Conservation (phyloP, 2,329 filamentous ascomycete genomes). For the Sordariomycetes sp. region DNA sequence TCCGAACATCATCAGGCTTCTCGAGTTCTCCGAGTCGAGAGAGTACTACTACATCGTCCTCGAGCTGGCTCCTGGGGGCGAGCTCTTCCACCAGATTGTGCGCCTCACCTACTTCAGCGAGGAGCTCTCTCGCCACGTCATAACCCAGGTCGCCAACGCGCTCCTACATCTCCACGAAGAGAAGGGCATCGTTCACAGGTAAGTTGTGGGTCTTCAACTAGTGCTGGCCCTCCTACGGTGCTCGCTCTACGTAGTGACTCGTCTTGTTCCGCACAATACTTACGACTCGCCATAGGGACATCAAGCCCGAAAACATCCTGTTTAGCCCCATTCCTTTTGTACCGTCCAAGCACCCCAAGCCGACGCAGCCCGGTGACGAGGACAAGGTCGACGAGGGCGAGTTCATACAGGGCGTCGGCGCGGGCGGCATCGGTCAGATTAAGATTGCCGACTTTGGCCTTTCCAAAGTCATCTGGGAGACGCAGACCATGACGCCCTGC, state of each 20-base stretch:
- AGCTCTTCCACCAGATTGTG: conserved; percentile 97
- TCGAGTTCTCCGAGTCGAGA: conserved; percentile 84
- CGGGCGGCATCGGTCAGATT: conserved; percentile 85
- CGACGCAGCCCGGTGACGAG: conserved; percentile 77
- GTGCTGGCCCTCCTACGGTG: too few species aligned
- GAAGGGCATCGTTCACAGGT: conserved; percentile 94
- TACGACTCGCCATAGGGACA: conserved; percentile 49
- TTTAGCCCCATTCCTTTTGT: conserved; percentile 79
- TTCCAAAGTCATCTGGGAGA: conserved; percentile 97
- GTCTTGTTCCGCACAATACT: neutral
- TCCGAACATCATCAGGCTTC: conserved; percentile 85
- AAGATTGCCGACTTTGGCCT: conserved; percentile 98
- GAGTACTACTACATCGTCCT: conserved; percentile 98
- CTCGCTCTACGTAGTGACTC: neutral
- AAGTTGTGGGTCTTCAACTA: conserved; percentile 10
- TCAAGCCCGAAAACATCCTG: conserved; percentile 94
- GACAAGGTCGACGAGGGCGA: conserved; percentile 96
- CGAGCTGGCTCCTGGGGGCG: conserved; percentile 86
- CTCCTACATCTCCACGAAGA: conserved; percentile 87
- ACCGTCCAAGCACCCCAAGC: conserved; percentile 68
- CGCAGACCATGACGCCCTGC: conserved; percentile 97
- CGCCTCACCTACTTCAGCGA: conserved; percentile 98
- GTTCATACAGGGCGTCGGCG: conserved; percentile 67
- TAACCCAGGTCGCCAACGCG: conserved; percentile 86
- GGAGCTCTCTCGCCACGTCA: conserved; percentile 86